Evolutionary conservation across 1,284 basidiomycete species (phyloP).

Genomic region (Exobasidium cylindrosporum): DNA sequence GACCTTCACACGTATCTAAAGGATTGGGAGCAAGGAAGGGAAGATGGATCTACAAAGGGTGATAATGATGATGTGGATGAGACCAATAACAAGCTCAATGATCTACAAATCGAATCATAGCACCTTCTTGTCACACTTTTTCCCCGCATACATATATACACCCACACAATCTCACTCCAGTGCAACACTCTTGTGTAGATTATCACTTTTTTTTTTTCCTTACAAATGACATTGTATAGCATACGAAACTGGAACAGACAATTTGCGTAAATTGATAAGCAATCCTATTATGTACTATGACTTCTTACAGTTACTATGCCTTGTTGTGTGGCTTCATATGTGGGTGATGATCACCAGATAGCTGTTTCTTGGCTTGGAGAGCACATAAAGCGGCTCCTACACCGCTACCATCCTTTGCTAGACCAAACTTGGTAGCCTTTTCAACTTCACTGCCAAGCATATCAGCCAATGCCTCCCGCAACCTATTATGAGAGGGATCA

Average conservation of each 20-base stretch:
- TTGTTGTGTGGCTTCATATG: conserved; percentile 4
- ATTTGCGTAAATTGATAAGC: too few relatives aligned
- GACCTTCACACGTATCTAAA: conserved; percentile 7
- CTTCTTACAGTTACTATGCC: too few relatives aligned
- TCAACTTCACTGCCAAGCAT: conserved; percentile 78
- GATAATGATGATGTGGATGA: conserved; percentile 6
- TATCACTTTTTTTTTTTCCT: too few relatives aligned
- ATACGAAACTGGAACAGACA: not conserved
- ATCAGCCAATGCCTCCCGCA: conserved; percentile 71
- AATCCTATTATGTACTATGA: too few relatives aligned
- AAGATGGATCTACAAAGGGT: not conserved
- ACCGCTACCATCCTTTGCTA: conserved; percentile 96
- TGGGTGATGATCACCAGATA: conserved; percentile 9
- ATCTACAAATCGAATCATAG: not conserved
- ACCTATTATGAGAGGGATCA: too few relatives aligned
- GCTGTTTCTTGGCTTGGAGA: conserved; percentile 17
- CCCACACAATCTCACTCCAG: too few relatives aligned
- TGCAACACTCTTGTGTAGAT: too few relatives aligned
- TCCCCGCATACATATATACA: too few relatives aligned
- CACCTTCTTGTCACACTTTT: too few relatives aligned
- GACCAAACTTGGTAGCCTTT: conserved; percentile 73
- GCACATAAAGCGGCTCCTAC: conserved; percentile 63
- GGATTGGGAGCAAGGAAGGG: conserved; percentile 11
- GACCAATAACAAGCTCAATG: not conserved
- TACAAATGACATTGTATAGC: conserved; percentile 1